A percentile compares a stretch with the other conserved stretches of the same genome.
These are phyloP conservation scores for Mycena leptocephala DNA, from an alignment of 768 basidiomycete genomes.

Conservation along the genomic window DNA sequence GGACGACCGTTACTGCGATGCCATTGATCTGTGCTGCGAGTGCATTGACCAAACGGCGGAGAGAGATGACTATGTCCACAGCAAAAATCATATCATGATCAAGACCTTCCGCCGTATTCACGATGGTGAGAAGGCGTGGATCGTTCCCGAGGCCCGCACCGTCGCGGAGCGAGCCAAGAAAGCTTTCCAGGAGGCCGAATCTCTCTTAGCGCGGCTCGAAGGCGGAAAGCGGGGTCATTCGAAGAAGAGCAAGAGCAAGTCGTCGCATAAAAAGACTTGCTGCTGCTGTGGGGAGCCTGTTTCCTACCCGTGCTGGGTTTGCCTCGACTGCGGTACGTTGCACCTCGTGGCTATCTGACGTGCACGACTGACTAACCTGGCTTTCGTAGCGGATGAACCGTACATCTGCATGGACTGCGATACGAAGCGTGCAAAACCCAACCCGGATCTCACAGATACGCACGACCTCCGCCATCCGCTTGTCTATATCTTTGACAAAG, in stretches of 20 bases:
- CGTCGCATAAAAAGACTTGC: slow-evolving; percentile 1
- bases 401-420: slow-evolving; percentile 25
- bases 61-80: slow-evolving; percentile 3
- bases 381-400: neutral
- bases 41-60: slow-evolving; percentile 13
- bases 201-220: slow-evolving; percentile 14
- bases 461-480: slow-evolving; percentile 12
- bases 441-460: neutral
- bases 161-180: slow-evolving; percentile 28
- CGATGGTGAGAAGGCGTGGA: slow-evolving; percentile 18
- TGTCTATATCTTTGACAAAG: slow-evolving; percentile 11
- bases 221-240: neutral
- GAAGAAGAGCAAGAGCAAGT: neutral
- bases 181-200: neutral
- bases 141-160: neutral
- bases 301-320: slow-evolving; percentile 26
- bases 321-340: slow-evolving; percentile 26
- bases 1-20: neutral
- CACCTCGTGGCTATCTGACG: neutral
- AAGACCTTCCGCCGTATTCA: slow-evolving; percentile 22
- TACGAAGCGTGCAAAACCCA: neutral
- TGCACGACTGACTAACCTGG: neutral
- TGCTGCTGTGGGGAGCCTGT: slow-evolving; percentile 17
- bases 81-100: neutral
- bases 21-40: slow-evolving; percentile 1